These are phyloP conservation scores for Recurvomyces mirabilis DNA, from an alignment of 495 filamentous ascomycete species.

Conservation along the genomic window DNA sequence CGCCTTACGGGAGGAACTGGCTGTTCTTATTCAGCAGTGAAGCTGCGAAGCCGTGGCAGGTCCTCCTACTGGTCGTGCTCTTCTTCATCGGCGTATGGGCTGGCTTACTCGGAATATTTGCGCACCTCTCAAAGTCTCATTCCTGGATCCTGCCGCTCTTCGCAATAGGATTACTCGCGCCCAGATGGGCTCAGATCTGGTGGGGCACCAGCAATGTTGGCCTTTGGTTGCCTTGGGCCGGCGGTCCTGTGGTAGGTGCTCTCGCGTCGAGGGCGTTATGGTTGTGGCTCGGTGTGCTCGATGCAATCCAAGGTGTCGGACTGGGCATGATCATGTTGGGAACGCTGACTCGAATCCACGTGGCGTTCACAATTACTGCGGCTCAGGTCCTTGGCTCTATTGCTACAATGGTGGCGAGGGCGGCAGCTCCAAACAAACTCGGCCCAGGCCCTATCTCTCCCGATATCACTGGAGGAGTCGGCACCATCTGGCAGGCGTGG, in stretches of 20 bases:
- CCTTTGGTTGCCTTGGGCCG: slow-evolving; percentile 49
- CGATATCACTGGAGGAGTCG: too few relatives aligned
- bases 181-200: slow-evolving; percentile 55
- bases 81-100: slow-evolving; percentile 54
- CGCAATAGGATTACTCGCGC: slow-evolving; percentile 51
- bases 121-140: slow-evolving; percentile 41
- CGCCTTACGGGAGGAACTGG: slow-evolving; percentile 54
- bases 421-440: slow-evolving; percentile 45
- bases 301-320: slow-evolving; percentile 50
- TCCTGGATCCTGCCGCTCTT: slow-evolving; percentile 57
- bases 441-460: slow-evolving; percentile 58
- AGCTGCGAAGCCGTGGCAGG: slow-evolving; percentile 41
- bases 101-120: slow-evolving; percentile 37
- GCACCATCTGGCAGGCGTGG: too few relatives aligned
- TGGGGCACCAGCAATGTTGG: slow-evolving; percentile 50
- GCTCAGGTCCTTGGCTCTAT: slow-evolving; percentile 46
- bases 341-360: slow-evolving; percentile 47
- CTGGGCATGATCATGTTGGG: slow-evolving; percentile 54
- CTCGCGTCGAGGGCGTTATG: slow-evolving; percentile 45
- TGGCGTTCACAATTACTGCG: slow-evolving; percentile 42
- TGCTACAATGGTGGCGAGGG: slow-evolving; percentile 48
- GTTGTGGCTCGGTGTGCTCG: slow-evolving; percentile 56
- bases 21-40: slow-evolving; percentile 46
- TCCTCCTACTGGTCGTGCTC: slow-evolving; percentile 41
- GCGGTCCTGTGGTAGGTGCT: slow-evolving; percentile 37